Evolutionary conservation across 1,284 basidiomycete species (phyloP), one percentile per base, ranked within the genome.

Genomic region (Coniferiporia sulphurascens): DNA sequence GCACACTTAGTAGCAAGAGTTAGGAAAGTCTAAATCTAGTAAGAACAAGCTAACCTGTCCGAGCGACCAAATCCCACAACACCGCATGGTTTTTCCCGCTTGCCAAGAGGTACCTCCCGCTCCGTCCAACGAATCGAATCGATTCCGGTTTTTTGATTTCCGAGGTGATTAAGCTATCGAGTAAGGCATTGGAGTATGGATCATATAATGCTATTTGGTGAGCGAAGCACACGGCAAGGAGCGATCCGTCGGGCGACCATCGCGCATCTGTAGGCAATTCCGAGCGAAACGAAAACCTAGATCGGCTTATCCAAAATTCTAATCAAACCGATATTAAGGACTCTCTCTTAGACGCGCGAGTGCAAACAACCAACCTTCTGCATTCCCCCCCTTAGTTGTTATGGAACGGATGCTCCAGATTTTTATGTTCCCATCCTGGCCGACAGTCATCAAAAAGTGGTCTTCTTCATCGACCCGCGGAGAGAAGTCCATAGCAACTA

Each of bases 191-290:
- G 48, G 83, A 85, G 32, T 77, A 69, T 0, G 91, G 82, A 66
- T 93, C 87, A 75, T 93, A 97, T 2, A 99, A 72, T 4, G 86
- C 85, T 52, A 96, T 79, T 59, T 85, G 83, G 19, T 80, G 70
- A 0, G 84, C 85, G 55, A 91, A 82, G 7, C 87, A 79, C 6
- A 96, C 79, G 4, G 89, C 91, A 27, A 98, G 76, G 43, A 99
- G 78, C 10, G 95, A 95, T 7, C 85, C 90, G 70, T 98, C 96
- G 0, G 82, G 82, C 5, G 95, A 93, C 84, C 93, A 98, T 0
- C 85, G 80, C 0, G 83, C 76, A 56, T 86, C 79, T 56, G 74
- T 74, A 52, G 93, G 91, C 32, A 77, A 76, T 65, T 87, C 78
- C n/a, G 79, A 76, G 43, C 87, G 89, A 71, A 90, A 91, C 41